phyloP scores from a whole-genome alignment of 2,329 filamentous ascomycete genomes.

The Trichoderma harzianum region DNA sequence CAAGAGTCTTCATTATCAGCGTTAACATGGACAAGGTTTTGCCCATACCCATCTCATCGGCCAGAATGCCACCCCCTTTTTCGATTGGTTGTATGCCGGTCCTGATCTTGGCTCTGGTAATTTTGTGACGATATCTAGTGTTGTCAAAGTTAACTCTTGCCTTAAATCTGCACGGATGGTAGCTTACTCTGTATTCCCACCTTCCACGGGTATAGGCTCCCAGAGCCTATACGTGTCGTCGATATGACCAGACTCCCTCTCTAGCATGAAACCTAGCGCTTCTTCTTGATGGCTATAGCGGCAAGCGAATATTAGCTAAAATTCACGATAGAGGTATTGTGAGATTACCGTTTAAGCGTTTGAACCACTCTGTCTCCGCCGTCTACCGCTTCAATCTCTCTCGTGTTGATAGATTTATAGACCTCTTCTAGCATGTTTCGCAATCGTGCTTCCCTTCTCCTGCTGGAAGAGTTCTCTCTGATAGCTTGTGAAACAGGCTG shows the following conservation, averaged over 20 bases:
- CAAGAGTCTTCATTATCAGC: constrained; percentile 42
- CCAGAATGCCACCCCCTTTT: constrained; percentile 47
- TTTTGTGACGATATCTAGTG: constrained; percentile 35
- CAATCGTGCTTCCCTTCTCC: background rate
- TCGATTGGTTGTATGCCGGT: constrained; percentile 27
- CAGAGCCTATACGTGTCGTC: constrained; percentile 32
- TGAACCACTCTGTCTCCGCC: constrained; percentile 25
- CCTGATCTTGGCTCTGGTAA: constrained; percentile 36
- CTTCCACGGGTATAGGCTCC: constrained; percentile 26
- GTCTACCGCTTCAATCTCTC: constrained; percentile 19
- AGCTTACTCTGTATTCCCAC: constrained; percentile 27
- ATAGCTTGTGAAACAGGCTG: background rate
- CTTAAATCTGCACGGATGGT: too few species aligned
- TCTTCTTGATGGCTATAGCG: constrained; percentile 36
- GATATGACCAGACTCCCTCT: constrained; percentile 37
- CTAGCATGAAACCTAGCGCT: constrained; percentile 37
- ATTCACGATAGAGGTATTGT: background rate
- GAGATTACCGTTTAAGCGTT: constrained; percentile 26
- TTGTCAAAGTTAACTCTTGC: background rate
- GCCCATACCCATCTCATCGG: constrained; percentile 61
- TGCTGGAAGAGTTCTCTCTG: background rate
- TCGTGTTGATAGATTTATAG: background rate
- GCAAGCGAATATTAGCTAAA: background rate
- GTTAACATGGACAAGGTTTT: constrained; percentile 54
- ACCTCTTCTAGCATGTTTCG: background rate